Base-by-base conservation (phyloP, 768 basidiomycete species). In the Termitomyces heimii region DNA sequence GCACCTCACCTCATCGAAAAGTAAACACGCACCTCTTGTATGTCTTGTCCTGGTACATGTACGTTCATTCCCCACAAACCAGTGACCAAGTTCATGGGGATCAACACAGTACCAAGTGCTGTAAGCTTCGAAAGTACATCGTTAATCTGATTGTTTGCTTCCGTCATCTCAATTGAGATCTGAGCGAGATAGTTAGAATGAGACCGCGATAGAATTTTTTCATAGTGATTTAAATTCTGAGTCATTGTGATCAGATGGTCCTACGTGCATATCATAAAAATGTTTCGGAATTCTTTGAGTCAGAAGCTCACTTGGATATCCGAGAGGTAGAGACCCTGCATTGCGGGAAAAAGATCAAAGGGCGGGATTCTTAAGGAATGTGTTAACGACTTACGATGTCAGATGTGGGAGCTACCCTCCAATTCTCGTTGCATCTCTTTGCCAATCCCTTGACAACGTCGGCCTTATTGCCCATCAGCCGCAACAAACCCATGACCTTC, bases 211-310 rank as follows among this genome's bases (percentile, higher is more conserved):
- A 99, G 80, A 67, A 99, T 98, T 79, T 98, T 99, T 70, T 99
- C 97, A 77, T 98, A 99, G 73, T 98, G 97, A 70, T 98, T 99
- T 79, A 99, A 70, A 69, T 96, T 98, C 73, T 99, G 97, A 2
- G 97, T 99, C 94, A 98, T 98, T 22, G 97, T 99, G 72, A 98
- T 98, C 71, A 99, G 73, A 75, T 99, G 97, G 71, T 99, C 97
- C 81, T 76, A n/a, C 46, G 16, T 34, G 22, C 46, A 29, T 37
- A 18, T 39, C 16, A 42, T 46, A 12, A 54, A 32, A 14, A 39
- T 14, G 16, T 8, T 18, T 31, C 20, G 37, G n/a, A n/a, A n/a
- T 29, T 16, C 48, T 29, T 14, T 12, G 12, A 31, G 14, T 24
- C 49, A 4, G 7, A 37, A 6, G 54, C 55, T 48, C 63, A 83